Percentiles rank a stretch among this genome's conserved stretches.
These are phyloP conservation scores for Xylariaceae sp. DNA, from an alignment of 2,329 filamentous ascomycete species.

Conservation along the genomic window DNA sequence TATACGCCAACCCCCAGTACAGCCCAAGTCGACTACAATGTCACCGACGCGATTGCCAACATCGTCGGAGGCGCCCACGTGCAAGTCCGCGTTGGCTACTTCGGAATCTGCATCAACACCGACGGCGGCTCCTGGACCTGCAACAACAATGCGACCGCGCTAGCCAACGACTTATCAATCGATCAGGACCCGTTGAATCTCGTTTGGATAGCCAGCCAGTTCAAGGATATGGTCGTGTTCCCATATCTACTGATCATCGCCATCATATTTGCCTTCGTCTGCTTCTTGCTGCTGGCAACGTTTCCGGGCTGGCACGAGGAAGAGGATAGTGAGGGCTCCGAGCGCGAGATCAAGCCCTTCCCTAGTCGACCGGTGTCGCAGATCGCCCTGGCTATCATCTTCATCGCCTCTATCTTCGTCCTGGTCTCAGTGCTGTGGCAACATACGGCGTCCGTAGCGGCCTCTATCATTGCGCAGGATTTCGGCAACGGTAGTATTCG, in stretches of 20 bases:
- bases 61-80: slow-evolving; percentile 81
- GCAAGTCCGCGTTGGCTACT: slow-evolving; percentile 92
- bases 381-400: slow-evolving; percentile 89
- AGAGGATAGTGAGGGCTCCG: slow-evolving; percentile 71
- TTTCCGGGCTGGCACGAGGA: slow-evolving; percentile 98
- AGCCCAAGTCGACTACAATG: slow-evolving; percentile 85
- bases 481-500: slow-evolving; percentile 37
- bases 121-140: slow-evolving; percentile 90
- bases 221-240: slow-evolving; percentile 98
- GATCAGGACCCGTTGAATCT: slow-evolving; percentile 95
- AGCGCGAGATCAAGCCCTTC: slow-evolving; percentile 90
- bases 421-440: slow-evolving; percentile 81
- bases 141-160: slow-evolving; percentile 91
- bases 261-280: slow-evolving; percentile 94
- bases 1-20: slow-evolving; percentile 80
- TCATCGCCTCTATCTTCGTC: slow-evolving; percentile 66
- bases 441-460: slow-evolving; percentile 93
- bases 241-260: slow-evolving; percentile 97
- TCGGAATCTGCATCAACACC: slow-evolving; percentile 92
- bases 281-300: slow-evolving; percentile 88
- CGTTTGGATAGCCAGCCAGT: slow-evolving; percentile 94
- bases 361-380: slow-evolving; percentile 90
- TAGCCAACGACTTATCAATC: slow-evolving; percentile 82
- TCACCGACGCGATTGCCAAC: slow-evolving; percentile 79
- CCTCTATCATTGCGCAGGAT: slow-evolving; percentile 71